Conservation (phyloP, 805 yeast species). For the Candida boleticola region DNA sequence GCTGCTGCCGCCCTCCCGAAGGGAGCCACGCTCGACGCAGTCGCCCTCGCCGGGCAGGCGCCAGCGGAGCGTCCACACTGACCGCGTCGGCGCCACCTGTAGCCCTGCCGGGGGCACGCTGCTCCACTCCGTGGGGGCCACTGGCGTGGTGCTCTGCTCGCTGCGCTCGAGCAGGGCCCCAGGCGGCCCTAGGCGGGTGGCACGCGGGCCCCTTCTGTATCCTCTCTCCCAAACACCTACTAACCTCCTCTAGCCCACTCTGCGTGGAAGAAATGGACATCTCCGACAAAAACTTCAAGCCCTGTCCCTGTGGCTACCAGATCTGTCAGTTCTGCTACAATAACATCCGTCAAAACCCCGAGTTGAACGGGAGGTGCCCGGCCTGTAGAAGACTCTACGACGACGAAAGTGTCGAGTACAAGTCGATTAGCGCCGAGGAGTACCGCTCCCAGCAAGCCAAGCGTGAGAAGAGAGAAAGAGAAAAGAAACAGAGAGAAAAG, state of each 20-base stretch:
- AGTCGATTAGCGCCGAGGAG: slow-evolving; percentile 80
- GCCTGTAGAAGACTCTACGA: slow-evolving; percentile 95
- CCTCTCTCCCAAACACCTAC: no score
- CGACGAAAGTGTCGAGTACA: slow-evolving; percentile 89
- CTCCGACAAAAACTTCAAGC: slow-evolving; percentile 92
- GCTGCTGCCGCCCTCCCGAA: no score
- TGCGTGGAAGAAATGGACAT: slow-evolving; percentile 98
- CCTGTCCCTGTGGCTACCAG: slow-evolving; percentile 99
- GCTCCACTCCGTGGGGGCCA: no score
- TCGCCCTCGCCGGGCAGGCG: no score
- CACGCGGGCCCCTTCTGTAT: no score
- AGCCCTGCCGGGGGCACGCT: no score
- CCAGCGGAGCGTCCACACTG: no score
- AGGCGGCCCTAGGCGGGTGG: no score
- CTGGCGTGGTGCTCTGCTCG: no score
- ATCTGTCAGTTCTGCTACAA: slow-evolving; percentile 98
- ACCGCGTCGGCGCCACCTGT: no score
- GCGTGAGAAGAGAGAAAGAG: slow-evolving; percentile 77
- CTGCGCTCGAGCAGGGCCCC: no score
- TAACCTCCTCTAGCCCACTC: slow-evolving; percentile 81
- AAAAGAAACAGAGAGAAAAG: slow-evolving; percentile 81
- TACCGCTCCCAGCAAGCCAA: slow-evolving; percentile 77
- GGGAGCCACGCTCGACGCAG: no score
- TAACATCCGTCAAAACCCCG: slow-evolving; percentile 93
- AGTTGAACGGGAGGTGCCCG: slow-evolving; percentile 93